Evolutionary conservation across 257 asterid genomes (phyloP).

Genomic region (Primulina tabacum): DNA sequence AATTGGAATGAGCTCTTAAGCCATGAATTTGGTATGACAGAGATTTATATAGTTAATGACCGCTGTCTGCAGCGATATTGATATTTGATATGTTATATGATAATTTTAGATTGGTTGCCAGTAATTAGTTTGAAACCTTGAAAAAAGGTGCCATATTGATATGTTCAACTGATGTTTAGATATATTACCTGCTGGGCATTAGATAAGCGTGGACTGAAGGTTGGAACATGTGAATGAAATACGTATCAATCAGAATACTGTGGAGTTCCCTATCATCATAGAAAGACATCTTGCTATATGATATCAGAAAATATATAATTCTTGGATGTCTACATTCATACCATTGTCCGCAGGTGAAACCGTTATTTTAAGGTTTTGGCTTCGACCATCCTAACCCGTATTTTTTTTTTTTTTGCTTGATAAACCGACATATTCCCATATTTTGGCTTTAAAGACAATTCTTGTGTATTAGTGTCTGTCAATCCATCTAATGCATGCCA

Average conservation of each 20-base stretch:
- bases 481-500: neutral
- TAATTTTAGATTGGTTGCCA: too few species aligned
- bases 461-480: neutral
- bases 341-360: neutral
- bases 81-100: too few species aligned
- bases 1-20: neutral
- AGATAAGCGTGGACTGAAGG: too few species aligned
- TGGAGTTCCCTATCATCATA: neutral
- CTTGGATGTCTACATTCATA: neutral
- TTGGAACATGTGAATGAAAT: too few species aligned
- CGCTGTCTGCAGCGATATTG: too few species aligned
- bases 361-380: neutral
- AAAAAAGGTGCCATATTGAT: neutral
- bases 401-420: neutral
- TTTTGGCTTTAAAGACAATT: neutral
- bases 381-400: neutral
- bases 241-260: neutral
- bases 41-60: neutral
- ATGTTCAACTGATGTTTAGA: neutral
- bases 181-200: neutral
- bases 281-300: neutral
- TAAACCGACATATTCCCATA: too few species aligned
- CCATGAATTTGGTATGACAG: neutral
- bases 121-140: neutral
- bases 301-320: too few species aligned